A percentile compares a stretch with the other conserved stretches of the same genome.
Evolutionary conservation across 805 yeast genomes (phyloP).

Genomic region (Lipomyces mesembrius): DNA sequence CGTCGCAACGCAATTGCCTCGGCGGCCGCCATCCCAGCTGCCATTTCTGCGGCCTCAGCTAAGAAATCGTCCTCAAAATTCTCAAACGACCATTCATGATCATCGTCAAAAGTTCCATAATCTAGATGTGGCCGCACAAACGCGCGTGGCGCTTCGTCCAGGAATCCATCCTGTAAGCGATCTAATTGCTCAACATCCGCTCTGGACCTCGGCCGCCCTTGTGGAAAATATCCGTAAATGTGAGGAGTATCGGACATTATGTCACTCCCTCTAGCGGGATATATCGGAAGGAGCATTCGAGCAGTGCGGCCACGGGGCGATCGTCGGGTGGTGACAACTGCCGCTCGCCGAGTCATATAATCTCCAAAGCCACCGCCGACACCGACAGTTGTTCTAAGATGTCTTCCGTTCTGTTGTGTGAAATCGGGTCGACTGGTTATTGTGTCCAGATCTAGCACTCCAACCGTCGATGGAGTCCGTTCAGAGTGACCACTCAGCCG

Average conservation of each 20-base stretch:
- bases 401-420: background rate
- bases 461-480: background rate
- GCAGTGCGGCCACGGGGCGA: background rate
- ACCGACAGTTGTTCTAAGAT: slow-evolving; percentile 6
- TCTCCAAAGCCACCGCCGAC: slow-evolving; percentile 30
- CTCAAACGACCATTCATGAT: background rate
- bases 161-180: slow-evolving; percentile 1
- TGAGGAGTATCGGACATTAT: background rate
- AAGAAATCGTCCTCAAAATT: background rate
- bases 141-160: background rate
- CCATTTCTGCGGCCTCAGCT: slow-evolving; percentile 3
- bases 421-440: background rate
- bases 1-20: slow-evolving; percentile 1
- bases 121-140: slow-evolving; percentile 7
- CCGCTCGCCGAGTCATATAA: slow-evolving; percentile 13
- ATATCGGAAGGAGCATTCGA: background rate
- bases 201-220: background rate
- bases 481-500: background rate
- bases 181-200: background rate
- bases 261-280: background rate
- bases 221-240: background rate
- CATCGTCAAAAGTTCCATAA: slow-evolving; percentile 3
- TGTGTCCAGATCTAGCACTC: slow-evolving; percentile 3
- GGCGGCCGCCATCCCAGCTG: background rate
- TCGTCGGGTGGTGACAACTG: slow-evolving; percentile 5